phyloP scores from a whole-genome alignment of 1,139 yeast species.

The Saccharomycopsis hybrid region DNA sequence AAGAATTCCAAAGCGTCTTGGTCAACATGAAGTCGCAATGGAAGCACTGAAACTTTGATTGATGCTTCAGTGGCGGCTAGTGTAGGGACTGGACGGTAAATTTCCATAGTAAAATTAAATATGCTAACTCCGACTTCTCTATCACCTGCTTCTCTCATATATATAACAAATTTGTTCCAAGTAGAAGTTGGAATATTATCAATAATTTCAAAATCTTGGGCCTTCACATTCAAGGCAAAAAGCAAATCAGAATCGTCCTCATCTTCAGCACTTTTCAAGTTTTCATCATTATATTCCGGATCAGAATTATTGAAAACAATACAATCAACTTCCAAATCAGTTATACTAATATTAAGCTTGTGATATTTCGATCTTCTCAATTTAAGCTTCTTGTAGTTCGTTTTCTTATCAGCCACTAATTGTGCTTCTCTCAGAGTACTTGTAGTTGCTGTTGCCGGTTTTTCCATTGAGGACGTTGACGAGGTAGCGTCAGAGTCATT shows the following conservation, averaged over 20 bases:
- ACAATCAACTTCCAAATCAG: conserved; percentile 44
- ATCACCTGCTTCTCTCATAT: conserved; percentile 61
- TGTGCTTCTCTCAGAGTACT: conserved; percentile 17
- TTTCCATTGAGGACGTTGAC: conserved; percentile 18
- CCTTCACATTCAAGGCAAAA: conserved; percentile 37
- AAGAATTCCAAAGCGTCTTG: conserved; percentile 89
- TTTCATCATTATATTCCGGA: conserved; percentile 27
- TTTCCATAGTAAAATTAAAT: conserved; percentile 47
- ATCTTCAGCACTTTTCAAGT: conserved; percentile 22
- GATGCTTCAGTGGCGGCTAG: conserved; percentile 68
- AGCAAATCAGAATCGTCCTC: conserved; percentile 40
- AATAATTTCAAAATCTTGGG: conserved; percentile 53
- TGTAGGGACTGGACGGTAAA: conserved; percentile 58
- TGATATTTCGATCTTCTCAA: conserved; percentile 60
- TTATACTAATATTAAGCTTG: conserved; percentile 55
- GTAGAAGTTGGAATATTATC: conserved; percentile 86
- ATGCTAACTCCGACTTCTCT: conserved; percentile 66
- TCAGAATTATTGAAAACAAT: conserved; percentile 43
- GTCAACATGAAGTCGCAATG: conserved; percentile 78
- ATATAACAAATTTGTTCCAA: conserved; percentile 81
- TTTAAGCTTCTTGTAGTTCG: conserved; percentile 38
- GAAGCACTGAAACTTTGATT: conserved; percentile 52
- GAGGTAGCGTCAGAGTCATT: conserved; percentile 28
- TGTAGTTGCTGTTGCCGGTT: too few species aligned
- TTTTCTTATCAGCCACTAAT: conserved; percentile 24